Evolutionary conservation across 148 eudicot species (phyloP).

Genomic region (Selenicereus undatus): DNA sequence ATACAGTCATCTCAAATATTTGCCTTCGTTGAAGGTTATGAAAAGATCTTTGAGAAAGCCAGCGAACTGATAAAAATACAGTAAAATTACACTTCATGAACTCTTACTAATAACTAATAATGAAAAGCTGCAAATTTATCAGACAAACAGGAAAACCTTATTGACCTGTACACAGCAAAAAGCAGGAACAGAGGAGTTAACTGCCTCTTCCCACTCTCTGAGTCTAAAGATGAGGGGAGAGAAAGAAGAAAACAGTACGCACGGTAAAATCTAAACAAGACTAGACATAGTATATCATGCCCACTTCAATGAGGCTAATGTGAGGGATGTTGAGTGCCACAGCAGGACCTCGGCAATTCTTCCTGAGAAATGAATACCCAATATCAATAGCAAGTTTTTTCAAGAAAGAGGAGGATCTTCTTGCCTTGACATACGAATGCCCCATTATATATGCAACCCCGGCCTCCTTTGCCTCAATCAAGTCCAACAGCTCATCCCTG

Average conservation of each 20-base stretch:
- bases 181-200: not conserved
- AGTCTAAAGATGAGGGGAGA: not conserved
- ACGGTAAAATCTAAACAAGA: not conserved
- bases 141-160: not conserved
- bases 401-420: constrained; percentile 62
- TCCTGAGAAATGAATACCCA: constrained; percentile 82
- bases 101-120: not conserved
- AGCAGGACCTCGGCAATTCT: constrained; percentile 91
- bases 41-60: too few relatives aligned
- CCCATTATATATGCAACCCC: constrained; percentile 95
- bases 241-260: not conserved
- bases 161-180: constrained; percentile 13
- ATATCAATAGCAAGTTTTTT: constrained; percentile 81
- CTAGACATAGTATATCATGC: constrained; percentile 92
- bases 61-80: not conserved
- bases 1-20: too few relatives aligned
- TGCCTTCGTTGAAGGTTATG: too few relatives aligned
- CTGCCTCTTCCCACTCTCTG: not conserved
- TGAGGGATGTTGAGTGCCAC: constrained; percentile 95
- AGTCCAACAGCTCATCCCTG: constrained; percentile 72
- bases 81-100: not conserved
- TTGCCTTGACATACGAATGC: constrained; percentile 83
- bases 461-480: constrained; percentile 85
- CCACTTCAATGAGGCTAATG: constrained; percentile 95
- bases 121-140: not conserved